Conservation (phyloP, 345 rosid genomes). For the Leavenworthia alabamica region DNA sequence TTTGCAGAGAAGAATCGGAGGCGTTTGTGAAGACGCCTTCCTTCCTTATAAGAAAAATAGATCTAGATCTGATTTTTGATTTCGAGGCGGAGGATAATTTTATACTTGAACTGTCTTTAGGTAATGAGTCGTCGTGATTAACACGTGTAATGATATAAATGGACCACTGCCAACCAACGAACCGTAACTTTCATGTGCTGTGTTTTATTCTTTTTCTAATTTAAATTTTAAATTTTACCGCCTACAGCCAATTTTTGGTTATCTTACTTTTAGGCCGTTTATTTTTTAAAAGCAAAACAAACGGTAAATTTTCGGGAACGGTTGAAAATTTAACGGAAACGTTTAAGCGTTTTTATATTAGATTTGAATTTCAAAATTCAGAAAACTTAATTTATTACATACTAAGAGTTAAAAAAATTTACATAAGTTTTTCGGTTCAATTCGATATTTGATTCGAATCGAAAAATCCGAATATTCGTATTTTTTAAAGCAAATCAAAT, state of each 20-base stretch:
- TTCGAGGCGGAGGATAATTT: background rate
- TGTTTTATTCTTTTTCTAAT: background rate
- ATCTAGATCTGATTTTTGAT: conserved; percentile 1
- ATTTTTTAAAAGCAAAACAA: background rate
- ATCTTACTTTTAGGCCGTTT: background rate
- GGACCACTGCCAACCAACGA: background rate
- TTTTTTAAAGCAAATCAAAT: too few relatives aligned
- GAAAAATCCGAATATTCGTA: too few relatives aligned
- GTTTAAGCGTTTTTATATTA: too few relatives aligned
- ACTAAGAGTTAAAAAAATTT: too few relatives aligned
- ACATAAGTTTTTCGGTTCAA: too few relatives aligned
- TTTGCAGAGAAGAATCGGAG: conserved; percentile 6
- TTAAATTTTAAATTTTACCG: conserved; percentile 8
- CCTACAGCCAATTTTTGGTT: background rate
- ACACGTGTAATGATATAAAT: background rate
- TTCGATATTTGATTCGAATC: too few relatives aligned
- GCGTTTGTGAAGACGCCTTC: conserved; percentile 15
- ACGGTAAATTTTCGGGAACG: background rate
- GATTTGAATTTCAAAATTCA: too few relatives aligned
- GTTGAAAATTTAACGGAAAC: too few relatives aligned
- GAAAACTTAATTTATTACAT: too few relatives aligned
- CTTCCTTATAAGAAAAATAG: background rate
- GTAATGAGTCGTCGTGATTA: background rate
- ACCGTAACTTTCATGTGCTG: background rate
- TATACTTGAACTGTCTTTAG: background rate